Evolutionary conservation across 768 basidiomycete genomes (phyloP).

Genomic region (Tylopilus cervinicoccineus): DNA sequence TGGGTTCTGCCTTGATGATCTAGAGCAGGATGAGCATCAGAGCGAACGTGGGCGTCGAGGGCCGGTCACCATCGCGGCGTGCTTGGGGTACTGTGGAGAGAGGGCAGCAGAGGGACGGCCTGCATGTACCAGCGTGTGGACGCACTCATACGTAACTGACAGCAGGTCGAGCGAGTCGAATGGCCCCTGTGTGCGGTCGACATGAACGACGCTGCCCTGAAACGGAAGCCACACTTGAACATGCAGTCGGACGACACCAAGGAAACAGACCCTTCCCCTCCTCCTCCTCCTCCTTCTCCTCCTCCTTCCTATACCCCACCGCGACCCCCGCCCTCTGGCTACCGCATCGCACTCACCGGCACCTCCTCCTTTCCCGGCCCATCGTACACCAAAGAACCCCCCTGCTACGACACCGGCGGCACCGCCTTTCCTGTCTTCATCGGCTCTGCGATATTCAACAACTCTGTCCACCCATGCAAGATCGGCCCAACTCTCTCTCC

Average conservation of each 20-base stretch:
- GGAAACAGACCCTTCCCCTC: not conserved
- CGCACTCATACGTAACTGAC: not conserved
- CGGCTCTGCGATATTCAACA: conserved; percentile 65
- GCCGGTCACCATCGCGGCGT: not conserved
- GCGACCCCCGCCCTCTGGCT: conserved; percentile 57
- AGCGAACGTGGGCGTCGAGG: not conserved
- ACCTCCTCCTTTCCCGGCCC: conserved; percentile 37
- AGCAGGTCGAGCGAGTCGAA: too few species aligned
- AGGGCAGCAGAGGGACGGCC: too few species aligned
- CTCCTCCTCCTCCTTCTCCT: conserved; percentile 17
- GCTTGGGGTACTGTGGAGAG: not conserved
- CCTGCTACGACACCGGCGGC: conserved; percentile 55
- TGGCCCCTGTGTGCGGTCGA: too few species aligned
- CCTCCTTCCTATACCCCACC: conserved; percentile 20
- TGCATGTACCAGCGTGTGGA: not conserved
- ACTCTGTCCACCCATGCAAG: conserved; percentile 82
- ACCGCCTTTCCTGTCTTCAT: conserved; percentile 54
- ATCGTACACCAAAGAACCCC: conserved; percentile 44
- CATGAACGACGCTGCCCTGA: too few species aligned
- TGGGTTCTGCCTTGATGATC: conserved; percentile 12
- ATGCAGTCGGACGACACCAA: conserved; percentile 13
- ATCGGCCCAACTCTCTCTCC: conserved; percentile 56
- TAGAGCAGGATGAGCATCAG: not conserved
- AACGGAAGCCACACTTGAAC: too few species aligned
- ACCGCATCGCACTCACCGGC: conserved; percentile 51